Evolutionary conservation across 768 basidiomycete genomes (phyloP), one percentile per base, ranked within the genome.

Genomic region (Saitozyma sp.): DNA sequence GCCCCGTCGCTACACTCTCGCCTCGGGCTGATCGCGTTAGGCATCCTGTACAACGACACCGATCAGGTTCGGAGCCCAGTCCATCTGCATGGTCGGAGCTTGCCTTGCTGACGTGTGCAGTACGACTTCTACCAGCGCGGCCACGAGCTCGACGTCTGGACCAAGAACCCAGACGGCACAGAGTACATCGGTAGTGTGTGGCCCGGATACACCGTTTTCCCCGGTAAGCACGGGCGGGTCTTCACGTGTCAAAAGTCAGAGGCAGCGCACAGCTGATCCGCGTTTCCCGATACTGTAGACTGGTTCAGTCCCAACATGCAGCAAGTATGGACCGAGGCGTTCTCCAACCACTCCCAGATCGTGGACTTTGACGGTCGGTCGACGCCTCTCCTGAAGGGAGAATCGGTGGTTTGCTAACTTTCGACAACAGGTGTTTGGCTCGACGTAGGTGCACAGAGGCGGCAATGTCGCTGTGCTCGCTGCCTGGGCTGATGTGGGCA

Each of bases 81-180:
- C 14, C 6, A 14, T 5, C 29, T 5, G 11, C 6, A 16, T 50
- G 45, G 14, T 37, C 37, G 9, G 20, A 6, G 14, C 38, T 5
- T 16, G 7, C 5, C 29, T 29, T 8, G 5, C 11, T 46, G 45
- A 17, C 45, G 6, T 6, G 11, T 3, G 13, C 45, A 46, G 45
- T 66, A 58, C 72, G 80, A 86, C 67, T 86, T 87, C 8, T 91
- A 88, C 74, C 83, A 83, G 7, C 78, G 83, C 42, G 90, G 90
- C 50, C 77, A 80, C 17, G 86, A 87, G 65, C 57, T 67, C n/a
- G 83, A 85, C 53, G 84, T 86, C 0, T 91, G 87, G 76, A 84
- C 91, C 55, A 89, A 85, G 68, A 90, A 91, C 74, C 87, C 86
- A 0, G 87, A 91, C 69, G 86, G 86, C 0, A 83, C 86, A 43